Evolutionary conservation across 2,329 filamentous ascomycete genomes (phyloP), one percentile per base, ranked within the genome.

Genomic region (Claviceps pazoutovae): DNA sequence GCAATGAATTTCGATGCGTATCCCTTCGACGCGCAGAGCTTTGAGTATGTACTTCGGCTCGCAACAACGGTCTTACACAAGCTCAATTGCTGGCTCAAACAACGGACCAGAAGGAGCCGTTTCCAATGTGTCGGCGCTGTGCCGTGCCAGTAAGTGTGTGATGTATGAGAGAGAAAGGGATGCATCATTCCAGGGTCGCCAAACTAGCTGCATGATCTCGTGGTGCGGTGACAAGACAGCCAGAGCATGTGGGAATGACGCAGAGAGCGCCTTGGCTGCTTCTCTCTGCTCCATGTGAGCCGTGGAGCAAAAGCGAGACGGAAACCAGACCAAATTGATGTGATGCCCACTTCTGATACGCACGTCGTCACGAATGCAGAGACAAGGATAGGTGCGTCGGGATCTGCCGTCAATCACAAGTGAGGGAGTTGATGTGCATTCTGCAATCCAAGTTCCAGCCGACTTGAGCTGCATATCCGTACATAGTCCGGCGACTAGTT

Each of bases 211-310:
- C 43, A 41, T 46, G 39, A 44, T 36, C 14, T 49, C 46, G 43
- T 39, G 51, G 48, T 39, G 34, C 38, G 17, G 48, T 47, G 51
- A 53, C 51, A 49, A 30, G 51, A 43, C 48, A 53, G 48, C 42
- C 51, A 50, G 26, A 43, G 19, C 43, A 48, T 34, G 39, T 50
- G 39, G 48, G 26, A 50, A 23, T 30, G 21, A 41, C 16, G 17
- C 37, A 41, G 37, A 23, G 16, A 42, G 44, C 17, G 14, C 44
- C 41, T 46, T 46, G 23, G 26, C 46, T 34, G 39, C 23, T 30
- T 45, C 19, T 26, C 37, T 46, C 26, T 36, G 17, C 19, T 38
- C 13, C 14, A 21, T 19, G 2, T 42, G 36, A 42, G 50, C 26
- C 23, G 38, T 49, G 19, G n/a, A 26, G 17, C 19, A 26, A 30